Conservation (phyloP, 2,329 filamentous ascomycete species). For the Metarhizium brunneum region DNA sequence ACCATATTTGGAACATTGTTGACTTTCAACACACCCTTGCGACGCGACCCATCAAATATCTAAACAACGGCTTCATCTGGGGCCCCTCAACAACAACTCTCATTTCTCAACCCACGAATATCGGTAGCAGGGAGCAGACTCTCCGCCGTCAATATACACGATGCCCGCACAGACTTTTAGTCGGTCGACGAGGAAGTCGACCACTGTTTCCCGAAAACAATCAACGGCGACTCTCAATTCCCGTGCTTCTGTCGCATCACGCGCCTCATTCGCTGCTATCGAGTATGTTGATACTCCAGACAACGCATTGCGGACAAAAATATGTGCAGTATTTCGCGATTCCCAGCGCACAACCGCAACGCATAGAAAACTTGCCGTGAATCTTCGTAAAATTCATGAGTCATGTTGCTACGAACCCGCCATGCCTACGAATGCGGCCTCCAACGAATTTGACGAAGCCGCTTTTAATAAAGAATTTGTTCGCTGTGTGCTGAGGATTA, state of each 20-base stretch:
- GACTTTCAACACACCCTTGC: conserved; percentile 15
- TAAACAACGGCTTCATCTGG: conserved; percentile 14
- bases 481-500: conserved; percentile 70
- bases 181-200: conserved; percentile 36
- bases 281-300: conserved; percentile 69
- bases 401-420: conserved; percentile 61
- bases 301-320: conserved; percentile 61
- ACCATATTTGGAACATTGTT: conserved; percentile 23
- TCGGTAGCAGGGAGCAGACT: neutral
- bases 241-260: conserved; percentile 37
- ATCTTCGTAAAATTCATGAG: conserved; percentile 83
- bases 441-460: conserved; percentile 67
- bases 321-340: conserved; percentile 66
- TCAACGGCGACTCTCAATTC: conserved; percentile 27
- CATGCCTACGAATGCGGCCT: conserved; percentile 38
- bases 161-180: conserved; percentile 44
- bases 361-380: conserved; percentile 82
- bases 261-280: conserved; percentile 46
- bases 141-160: neutral
- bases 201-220: conserved; percentile 29
- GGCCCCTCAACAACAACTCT: neutral
- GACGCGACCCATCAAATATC: conserved; percentile 12
- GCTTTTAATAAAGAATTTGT: conserved; percentile 83
- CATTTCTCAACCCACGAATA: neutral
- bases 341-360: conserved; percentile 85